phyloP scores from a whole-genome alignment of 345 rosid genomes.

The Aquilaria malaccensis region DNA sequence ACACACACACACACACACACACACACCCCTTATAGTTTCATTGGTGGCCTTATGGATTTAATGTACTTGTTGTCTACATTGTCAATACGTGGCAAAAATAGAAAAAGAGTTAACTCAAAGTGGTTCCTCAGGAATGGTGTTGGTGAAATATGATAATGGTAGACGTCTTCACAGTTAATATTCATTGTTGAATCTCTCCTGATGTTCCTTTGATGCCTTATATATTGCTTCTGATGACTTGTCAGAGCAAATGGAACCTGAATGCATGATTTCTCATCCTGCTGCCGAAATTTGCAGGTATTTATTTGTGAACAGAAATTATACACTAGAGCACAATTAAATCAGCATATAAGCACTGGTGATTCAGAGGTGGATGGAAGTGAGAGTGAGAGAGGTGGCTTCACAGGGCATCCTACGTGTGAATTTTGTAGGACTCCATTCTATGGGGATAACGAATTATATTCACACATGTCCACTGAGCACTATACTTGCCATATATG shows the following conservation, averaged over 20 bases:
- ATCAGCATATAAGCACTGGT: constrained; percentile 80
- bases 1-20: too few relatives aligned
- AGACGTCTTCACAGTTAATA: not conserved
- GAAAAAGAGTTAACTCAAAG: too few relatives aligned
- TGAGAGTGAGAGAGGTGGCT: constrained; percentile 97
- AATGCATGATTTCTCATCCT: not conserved
- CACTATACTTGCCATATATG: constrained; percentile 92
- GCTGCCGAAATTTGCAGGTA: constrained; percentile 36
- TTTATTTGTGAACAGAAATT: constrained; percentile 93
- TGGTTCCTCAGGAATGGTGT: too few relatives aligned
- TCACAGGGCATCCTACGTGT: constrained; percentile 88
- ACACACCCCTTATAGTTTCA: too few relatives aligned
- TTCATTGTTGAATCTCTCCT: not conserved
- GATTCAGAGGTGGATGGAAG: constrained; percentile 93
- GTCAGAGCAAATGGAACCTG: not conserved
- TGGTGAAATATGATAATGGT: too few relatives aligned
- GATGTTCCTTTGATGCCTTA: not conserved
- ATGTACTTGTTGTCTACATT: too few relatives aligned
- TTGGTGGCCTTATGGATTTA: too few relatives aligned
- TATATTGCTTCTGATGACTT: not conserved
- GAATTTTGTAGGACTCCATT: constrained; percentile 83
- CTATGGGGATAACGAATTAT: constrained; percentile 92
- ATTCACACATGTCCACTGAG: constrained; percentile 84
- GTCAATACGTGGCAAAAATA: too few relatives aligned
- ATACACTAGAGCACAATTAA: constrained; percentile 71